Percentiles rank a stretch among this genome's conserved stretches.
phyloP scores from a whole-genome alignment of 1,284 basidiomycete genomes.

The Ceratobasidium theobromae region DNA sequence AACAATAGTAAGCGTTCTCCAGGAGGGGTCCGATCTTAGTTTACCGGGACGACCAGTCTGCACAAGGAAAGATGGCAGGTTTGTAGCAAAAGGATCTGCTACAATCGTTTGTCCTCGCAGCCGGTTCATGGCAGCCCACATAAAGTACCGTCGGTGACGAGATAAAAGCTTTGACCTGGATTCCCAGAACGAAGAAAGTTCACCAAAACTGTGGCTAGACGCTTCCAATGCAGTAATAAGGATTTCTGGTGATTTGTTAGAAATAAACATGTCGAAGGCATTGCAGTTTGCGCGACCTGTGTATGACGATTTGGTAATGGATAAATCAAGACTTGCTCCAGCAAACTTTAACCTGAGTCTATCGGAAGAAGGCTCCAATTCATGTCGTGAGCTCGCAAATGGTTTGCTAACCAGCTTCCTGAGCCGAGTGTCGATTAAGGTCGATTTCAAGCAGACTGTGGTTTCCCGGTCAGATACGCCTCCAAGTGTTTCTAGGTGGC shows the following conservation, averaged over 20 bases:
- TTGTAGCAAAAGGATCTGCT: slow-evolving; percentile 69
- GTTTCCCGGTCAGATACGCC: not conserved
- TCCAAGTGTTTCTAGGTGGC: slow-evolving; percentile 21
- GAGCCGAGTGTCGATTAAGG: slow-evolving; percentile 14
- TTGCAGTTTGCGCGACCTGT: not conserved
- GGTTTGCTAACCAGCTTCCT: slow-evolving; percentile 21
- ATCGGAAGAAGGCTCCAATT: slow-evolving; percentile 10
- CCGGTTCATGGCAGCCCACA: slow-evolving; percentile 36
- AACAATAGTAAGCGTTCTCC: slow-evolving; percentile 72
- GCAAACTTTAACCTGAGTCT: slow-evolving; percentile 6
- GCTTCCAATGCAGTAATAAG: slow-evolving; percentile 15
- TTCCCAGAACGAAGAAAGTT: slow-evolving; percentile 17
- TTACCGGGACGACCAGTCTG: slow-evolving; percentile 66
- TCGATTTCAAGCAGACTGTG: not conserved
- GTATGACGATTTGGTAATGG: not conserved
- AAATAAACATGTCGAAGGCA: slow-evolving; percentile 13
- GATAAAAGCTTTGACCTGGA: slow-evolving; percentile 13
- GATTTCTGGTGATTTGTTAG: slow-evolving; percentile 25
- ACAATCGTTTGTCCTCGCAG: slow-evolving; percentile 36
- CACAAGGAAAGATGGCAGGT: slow-evolving; percentile 76
- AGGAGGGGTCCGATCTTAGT: slow-evolving; percentile 62
- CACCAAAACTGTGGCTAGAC: slow-evolving; percentile 4
- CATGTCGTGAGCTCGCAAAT: slow-evolving; percentile 8
- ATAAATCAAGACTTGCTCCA: slow-evolving; percentile 3
- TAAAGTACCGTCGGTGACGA: slow-evolving; percentile 31